Evolutionary conservation across 176 grass and related monocot species (phyloP), one percentile per base, ranked within the genome.

Genomic region (Musa schizocarpa): DNA sequence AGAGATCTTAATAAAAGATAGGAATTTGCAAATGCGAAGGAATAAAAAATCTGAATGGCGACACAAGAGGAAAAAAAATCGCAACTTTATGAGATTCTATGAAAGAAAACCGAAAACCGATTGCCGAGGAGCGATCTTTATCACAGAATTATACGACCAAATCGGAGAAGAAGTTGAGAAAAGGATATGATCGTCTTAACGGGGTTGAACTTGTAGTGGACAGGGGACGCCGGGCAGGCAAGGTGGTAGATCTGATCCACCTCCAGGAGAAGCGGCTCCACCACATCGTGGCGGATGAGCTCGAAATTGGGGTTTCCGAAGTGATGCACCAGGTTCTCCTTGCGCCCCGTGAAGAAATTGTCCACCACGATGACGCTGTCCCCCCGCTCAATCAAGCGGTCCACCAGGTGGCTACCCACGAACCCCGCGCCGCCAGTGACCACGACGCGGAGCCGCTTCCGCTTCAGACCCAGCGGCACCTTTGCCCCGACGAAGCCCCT

Each of bases 121-220:
- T 43, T 43, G 34, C 34, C 34, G 34, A 43, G 9, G n/a, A 65
- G 9, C 10, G 22, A 65, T 13, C 1, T 26, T 65, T 25, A 25
- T 5, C 4, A 63, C 19, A 43, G 34, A 43, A 43, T 12, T 11
- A 26, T 29, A 20, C 23, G 1, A 26, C 25, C 14, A 9, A 52
- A 70, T 51, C 10, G 48, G 25, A 70, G 14, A 25, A 21, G 34
- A 20, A 48, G 43, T 34, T 13, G 1, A 49, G 13, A 70, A 70
- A 70, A 70, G 68, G 68, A 70, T 70, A 70, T 70, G 68, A 70
- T 70, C 68, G 68, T 70, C 48, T 70, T 70, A 17, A 70, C 68
- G 2, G 68, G 68, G 43, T 70, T 70, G 68, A 70, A 70, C 68
- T 70, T 70, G 68, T 70, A 70, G 43, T 70, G 68, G 68, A 70